Evolutionary conservation across 2,329 filamentous ascomycete genomes (phyloP), one percentile per base, ranked within the genome.

Genomic region (Corniculantispora saksenae): DNA sequence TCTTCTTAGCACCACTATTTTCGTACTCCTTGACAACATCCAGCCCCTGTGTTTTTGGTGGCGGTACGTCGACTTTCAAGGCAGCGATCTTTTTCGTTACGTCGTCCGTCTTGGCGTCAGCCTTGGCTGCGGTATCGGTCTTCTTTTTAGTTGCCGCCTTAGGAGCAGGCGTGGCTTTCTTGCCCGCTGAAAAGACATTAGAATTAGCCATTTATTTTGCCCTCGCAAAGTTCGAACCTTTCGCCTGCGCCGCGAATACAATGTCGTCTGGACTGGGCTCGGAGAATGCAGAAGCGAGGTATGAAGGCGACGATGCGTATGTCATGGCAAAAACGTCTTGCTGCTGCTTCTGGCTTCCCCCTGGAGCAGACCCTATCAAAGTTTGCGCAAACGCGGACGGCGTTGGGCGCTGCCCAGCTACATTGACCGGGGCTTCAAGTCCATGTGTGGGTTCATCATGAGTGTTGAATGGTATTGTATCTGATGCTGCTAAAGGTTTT

Each of bases 231-330:
- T 81, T 84, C 88, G 89, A 91, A 93, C 91, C 90, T 92, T 93
- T 91, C 80, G 89, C 89, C 83, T 97, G 94, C 71, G 94, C 94
- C 77, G 89, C 88, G 68, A 93, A 84, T 72, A 97, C 91, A 73
- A 95, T 81, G 77, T 97, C 94, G 81, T 98, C 94, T 70, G 94
- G 94, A 79, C 94, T 97, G 63, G 94, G 94, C 75, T 88, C 87
- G 82, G 89, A 83, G 80, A 97, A 97, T 66, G 89, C 86, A 73
- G 87, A 81, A 72, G 82, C 74, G 78, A 82, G 74, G 75, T 82
- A 82, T 64, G 80, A 77, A 35, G 82, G 77, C 48, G 82, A 82
- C 17, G 78, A 78, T 70, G 82, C 78, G 66, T 86, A 86, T 60
- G 84, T 84, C 72, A 86, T 78, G 50, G 78, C 72, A 70, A 75